Evolutionary conservation across 2,329 filamentous ascomycete species (phyloP), one percentile per base, ranked within the genome.

Genomic region (Teratosphaeria pseudoeucalypti): DNA sequence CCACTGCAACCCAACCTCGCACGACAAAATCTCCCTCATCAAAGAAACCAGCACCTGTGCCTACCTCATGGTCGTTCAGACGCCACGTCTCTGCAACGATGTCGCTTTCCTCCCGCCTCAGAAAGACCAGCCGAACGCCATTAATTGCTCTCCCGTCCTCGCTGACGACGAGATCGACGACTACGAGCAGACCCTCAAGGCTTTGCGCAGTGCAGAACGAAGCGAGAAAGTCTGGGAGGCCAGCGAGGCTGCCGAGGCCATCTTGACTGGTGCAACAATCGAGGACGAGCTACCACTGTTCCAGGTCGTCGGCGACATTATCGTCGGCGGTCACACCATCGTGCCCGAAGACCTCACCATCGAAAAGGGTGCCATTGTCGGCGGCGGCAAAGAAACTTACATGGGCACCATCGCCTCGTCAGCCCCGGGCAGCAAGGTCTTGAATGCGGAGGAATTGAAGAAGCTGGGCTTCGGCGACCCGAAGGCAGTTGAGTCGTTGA

Each of bases 51-150:
- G 87, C 2, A 96, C 90, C 11, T 96, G 92, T 75, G 85, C 90
- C 12, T 96, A 96, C 71, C 80, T 96, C 58, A 96, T 96, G 91
- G 85, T 95, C 34, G 84, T 96, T 63, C 88, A 95, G 71, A 96
- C 92, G 0, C 90, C 91, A 0, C 85, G 90, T 0, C 83, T 96
- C 12, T 96, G 92, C 76, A 84, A 87, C 70, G 92, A 96, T 66
- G 84, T 90, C 10, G 90, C 90, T 10, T 96, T 96, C 72, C 78
- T 88, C 58, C 91, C 92, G 0, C 89, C 90, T 0, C 85, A 88
- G 66, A 86, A 90, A 62, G 87, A 88, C 58, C 83, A 84, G 60
- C 86, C 90, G 6, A 88, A 95, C 70, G 76, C 83, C 10, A 91
- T 96, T 62, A 83, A 81, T 62, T 96, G 92, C 71, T 82, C 83